A percentile compares a stretch with the other conserved stretches of the same genome.
Evolutionary conservation across 352 stramenopile genomes (phyloP).

Genomic region (Phytopythium oedochilum): DNA sequence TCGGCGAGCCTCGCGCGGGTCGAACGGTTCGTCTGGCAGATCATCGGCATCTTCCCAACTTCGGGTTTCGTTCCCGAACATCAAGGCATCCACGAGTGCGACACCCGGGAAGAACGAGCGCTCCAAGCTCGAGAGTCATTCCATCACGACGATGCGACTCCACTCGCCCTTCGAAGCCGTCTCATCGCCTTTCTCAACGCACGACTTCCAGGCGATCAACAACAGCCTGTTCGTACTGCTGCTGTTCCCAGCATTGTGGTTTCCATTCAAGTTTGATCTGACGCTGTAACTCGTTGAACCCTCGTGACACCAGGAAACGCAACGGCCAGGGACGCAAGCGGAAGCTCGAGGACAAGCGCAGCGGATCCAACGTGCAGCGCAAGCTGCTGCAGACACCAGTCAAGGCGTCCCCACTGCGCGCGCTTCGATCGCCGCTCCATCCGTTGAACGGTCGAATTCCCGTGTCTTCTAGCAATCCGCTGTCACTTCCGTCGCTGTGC

Average conservation of each 20-base stretch:
- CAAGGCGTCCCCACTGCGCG: slow-evolving; percentile 20
- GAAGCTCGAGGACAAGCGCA: slow-evolving; percentile 43
- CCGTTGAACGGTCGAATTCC: slow-evolving; percentile 36
- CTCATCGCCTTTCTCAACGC: slow-evolving; percentile 37
- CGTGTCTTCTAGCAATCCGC: slow-evolving; percentile 2
- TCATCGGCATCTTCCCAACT: slow-evolving; percentile 15
- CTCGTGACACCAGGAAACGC: slow-evolving; percentile 28
- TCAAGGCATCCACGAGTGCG: slow-evolving; percentile 67
- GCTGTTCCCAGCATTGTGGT: too few relatives aligned
- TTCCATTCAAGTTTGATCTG: not conserved
- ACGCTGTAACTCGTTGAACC: not conserved
- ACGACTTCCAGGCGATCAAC: slow-evolving; percentile 80
- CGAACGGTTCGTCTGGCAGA: slow-evolving; percentile 6
- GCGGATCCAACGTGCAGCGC: slow-evolving; percentile 39
- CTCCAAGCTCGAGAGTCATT: slow-evolving; percentile 47
- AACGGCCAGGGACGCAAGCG: slow-evolving; percentile 54
- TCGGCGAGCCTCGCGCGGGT: slow-evolving; percentile 6
- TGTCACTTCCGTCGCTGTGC: slow-evolving; percentile 4
- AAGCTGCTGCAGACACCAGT: slow-evolving; percentile 75
- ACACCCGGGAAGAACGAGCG: slow-evolving; percentile 66
- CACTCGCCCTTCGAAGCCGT: slow-evolving; percentile 48
- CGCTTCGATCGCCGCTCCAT: slow-evolving; percentile 28
- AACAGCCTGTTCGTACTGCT: slow-evolving; percentile 53
- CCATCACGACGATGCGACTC: slow-evolving; percentile 79
- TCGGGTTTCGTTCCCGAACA: slow-evolving; percentile 68